These are phyloP conservation scores for Hansenula lynferdii DNA, from an alignment of 1,139 yeast species.

Conservation along the genomic window DNA sequence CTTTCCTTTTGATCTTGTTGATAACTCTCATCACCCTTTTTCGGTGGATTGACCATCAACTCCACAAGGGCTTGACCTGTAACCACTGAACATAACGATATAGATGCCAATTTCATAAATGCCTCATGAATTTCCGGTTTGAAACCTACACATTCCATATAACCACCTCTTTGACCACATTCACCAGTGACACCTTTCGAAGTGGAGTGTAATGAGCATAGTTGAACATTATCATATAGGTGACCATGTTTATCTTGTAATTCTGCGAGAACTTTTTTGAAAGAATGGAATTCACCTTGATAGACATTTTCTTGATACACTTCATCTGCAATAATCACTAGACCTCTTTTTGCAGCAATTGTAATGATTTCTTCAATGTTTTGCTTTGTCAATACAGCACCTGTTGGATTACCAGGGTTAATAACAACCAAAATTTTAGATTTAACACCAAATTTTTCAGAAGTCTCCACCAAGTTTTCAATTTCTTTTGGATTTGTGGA, in stretches of 20 bases:
- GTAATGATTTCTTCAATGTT: constrained; percentile 68
- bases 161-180: constrained; percentile 99
- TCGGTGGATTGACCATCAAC: constrained; percentile 90
- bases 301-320: constrained; percentile 93
- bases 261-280: constrained; percentile 62
- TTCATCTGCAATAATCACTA: constrained; percentile 95
- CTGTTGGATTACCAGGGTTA: constrained; percentile 98
- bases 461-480: constrained; percentile 46
- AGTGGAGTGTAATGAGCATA: constrained; percentile 92
- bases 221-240: constrained; percentile 65
- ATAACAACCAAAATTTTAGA: constrained; percentile 86
- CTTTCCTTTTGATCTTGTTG: constrained; percentile 62
- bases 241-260: constrained; percentile 50
- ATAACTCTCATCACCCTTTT: constrained; percentile 70
- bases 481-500: constrained; percentile 71
- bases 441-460: constrained; percentile 49
- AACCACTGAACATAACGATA: constrained; percentile 89
- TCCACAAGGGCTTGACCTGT: constrained; percentile 92
- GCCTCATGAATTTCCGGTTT: constrained; percentile 61
- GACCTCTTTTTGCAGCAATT: constrained; percentile 78
- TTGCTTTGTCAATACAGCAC: constrained; percentile 63
- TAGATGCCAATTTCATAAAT: constrained; percentile 80
- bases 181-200: constrained; percentile 97
- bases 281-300: constrained; percentile 57
- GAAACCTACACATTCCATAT: constrained; percentile 90